Conservation (phyloP, 805 yeast genomes). For the Zygoascus biomembranicola region DNA sequence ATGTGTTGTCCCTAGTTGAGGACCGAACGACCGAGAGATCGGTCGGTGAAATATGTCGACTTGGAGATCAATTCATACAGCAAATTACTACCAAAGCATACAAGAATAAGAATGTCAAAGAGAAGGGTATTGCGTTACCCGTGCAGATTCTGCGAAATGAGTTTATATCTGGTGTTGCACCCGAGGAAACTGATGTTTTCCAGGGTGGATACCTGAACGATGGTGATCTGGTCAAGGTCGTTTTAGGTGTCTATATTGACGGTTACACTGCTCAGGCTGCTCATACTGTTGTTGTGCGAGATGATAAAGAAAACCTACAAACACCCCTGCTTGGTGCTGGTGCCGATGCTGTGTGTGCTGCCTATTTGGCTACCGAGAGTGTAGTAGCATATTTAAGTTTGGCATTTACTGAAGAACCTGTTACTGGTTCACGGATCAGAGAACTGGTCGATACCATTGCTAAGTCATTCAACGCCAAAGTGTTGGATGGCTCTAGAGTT, state of each 20-base stretch:
- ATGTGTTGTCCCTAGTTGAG: slow-evolving; percentile 33
- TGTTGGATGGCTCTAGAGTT: slow-evolving; percentile 88
- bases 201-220: slow-evolving; percentile 42
- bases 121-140: slow-evolving; percentile 92
- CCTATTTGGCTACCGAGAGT: slow-evolving; percentile 83
- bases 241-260: slow-evolving; percentile 87
- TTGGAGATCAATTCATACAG: slow-evolving; percentile 69
- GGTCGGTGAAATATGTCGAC: slow-evolving; percentile 59
- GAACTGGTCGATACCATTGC: slow-evolving; percentile 79
- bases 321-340: slow-evolving; percentile 71
- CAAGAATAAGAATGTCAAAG: slow-evolving; percentile 40
- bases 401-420: slow-evolving; percentile 19
- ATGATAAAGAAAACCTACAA: slow-evolving; percentile 44
- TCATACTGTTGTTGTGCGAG: slow-evolving; percentile 69
- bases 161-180: slow-evolving; percentile 70
- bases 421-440: slow-evolving; percentile 68
- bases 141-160: slow-evolving; percentile 80
- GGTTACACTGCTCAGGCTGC: slow-evolving; percentile 86
- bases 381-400: slow-evolving; percentile 64
- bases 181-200: slow-evolving; percentile 44
- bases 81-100: slow-evolving; percentile 53
- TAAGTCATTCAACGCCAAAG: slow-evolving; percentile 68
- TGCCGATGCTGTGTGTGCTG: slow-evolving; percentile 86
- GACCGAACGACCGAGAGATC: slow-evolving; percentile 9
- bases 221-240: slow-evolving; percentile 82